Conservation (phyloP, 257 asterid genomes). For the Mitragyna speciosa region DNA sequence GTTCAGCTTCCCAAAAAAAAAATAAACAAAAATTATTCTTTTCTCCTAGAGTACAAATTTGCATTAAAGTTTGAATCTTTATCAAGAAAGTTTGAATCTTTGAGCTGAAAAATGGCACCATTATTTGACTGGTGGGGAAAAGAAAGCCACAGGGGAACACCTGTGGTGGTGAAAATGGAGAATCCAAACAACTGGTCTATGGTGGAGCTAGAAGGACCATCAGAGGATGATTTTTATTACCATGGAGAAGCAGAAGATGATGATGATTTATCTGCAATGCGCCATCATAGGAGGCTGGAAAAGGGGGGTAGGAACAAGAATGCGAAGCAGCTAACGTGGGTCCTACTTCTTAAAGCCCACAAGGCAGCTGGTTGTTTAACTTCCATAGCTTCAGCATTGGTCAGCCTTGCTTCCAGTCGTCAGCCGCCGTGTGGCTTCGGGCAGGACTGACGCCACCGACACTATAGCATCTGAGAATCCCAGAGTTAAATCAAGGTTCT, state of each 20-base stretch:
- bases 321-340: constrained; percentile 97
- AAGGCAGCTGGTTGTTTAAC: constrained; percentile 85
- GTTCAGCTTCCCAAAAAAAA: background rate
- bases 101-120: constrained; percentile 56
- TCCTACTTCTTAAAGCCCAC: constrained; percentile 83
- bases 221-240: constrained; percentile 67
- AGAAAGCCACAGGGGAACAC: constrained; percentile 72
- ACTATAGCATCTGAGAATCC: constrained; percentile 38
- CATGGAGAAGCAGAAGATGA: constrained; percentile 36
- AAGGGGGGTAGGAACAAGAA: constrained; percentile 79
- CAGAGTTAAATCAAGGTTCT: constrained; percentile 45
- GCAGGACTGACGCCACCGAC: constrained; percentile 77
- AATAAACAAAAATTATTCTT: background rate
- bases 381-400: constrained; percentile 73
- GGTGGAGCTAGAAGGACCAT: constrained; percentile 78
- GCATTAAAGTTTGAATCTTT: constrained; percentile 10
- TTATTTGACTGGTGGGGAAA: constrained; percentile 77
- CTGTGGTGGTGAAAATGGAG: constrained; percentile 93
- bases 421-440: constrained; percentile 79
- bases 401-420: constrained; percentile 61
- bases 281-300: constrained; percentile 21
- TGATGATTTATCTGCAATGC: constrained; percentile 31
- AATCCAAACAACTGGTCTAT: constrained; percentile 94
- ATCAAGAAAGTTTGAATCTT: background rate
- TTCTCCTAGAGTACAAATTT: background rate